Conservation (phyloP, 192 early-diverging fungal species). For the Cetraspora pellucida region DNA sequence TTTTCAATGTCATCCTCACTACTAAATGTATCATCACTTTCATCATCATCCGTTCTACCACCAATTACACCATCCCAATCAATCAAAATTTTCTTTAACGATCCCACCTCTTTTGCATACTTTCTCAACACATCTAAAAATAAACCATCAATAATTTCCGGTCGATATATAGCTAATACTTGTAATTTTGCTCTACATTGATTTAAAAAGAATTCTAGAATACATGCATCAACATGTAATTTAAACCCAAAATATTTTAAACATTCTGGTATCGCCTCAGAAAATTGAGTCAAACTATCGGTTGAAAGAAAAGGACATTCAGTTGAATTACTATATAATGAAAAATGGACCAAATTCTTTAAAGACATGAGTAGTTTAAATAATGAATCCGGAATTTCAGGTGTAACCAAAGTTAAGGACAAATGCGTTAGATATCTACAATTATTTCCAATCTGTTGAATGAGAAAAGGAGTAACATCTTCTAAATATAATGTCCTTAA, state of each 20-base stretch:
- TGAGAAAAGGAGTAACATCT: not conserved
- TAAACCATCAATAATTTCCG: not conserved
- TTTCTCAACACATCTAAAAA: not conserved
- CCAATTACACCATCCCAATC: not conserved
- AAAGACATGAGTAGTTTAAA: not conserved
- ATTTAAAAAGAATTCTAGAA: slow-evolving; percentile 12
- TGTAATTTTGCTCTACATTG: not conserved
- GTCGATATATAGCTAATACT: not conserved
- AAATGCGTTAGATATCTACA: slow-evolving; percentile 18
- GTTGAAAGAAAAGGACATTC: not conserved
- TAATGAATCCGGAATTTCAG: not conserved
- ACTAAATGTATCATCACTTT: not conserved
- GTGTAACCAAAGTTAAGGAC: slow-evolving; percentile 7
- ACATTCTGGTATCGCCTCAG: not conserved
- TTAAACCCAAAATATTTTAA: slow-evolving; percentile 11
- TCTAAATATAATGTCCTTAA: not conserved
- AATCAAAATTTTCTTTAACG: not conserved
- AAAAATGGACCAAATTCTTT: not conserved
- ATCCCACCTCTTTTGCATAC: not conserved
- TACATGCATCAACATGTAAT: not conserved
- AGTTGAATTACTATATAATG: not conserved
- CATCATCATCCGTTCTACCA: not conserved
- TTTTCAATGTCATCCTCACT: not conserved
- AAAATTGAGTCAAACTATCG: not conserved
- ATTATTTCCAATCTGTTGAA: not conserved